Evolutionary conservation across 2,329 filamentous ascomycete species (phyloP), one percentile per base, ranked within the genome.

Genomic region (Botrytis fabae): DNA sequence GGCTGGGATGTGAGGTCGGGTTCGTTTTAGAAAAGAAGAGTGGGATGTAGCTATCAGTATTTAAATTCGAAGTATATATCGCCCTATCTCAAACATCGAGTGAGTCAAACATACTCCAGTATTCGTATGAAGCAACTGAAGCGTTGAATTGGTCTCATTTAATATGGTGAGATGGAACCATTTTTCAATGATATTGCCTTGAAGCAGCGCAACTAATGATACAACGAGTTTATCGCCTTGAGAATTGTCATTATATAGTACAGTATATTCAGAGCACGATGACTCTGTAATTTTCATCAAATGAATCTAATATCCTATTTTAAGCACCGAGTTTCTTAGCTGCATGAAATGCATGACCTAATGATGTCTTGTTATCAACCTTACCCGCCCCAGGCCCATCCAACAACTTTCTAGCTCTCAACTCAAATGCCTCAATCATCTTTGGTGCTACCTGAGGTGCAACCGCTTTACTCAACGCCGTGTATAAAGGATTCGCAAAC

Each of bases 401-500:
- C 77, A 88, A 81, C 65, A 93, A 81, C 78, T 88, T 84, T 80
- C 85, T 85, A 9, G 96, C 94, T 79, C 93, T 87, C 82, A 89
- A 88, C 84, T 98, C 95, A 84, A 99, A 99, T 1, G 96, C 95
- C 81, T 93, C 91, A 76, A 98, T 92, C 94, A 99, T 97, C 76
- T 92, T 86, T 6, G 90, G 90, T 1, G 94, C 95, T 75, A 98
- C 90, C 83, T 93, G 94, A 46, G 93, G 92, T 76, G 94, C 93
- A 38, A 96, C 91, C 48, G 93, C 91, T 54, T 90, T 87, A 81
- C 95, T 96, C 80, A 98, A 85, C 32, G 92, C 90, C 60, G 90
- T 91, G 83, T 98, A 97, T 73, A 97, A 81, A n/a, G 95, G 93
- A 82, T 95, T 98, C 78, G 89, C 87, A 81, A 99, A 98, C 81